Evolutionary conservation across 2,329 filamentous ascomycete genomes (phyloP).

Genomic region (Pseudogymnoascus sp.): DNA sequence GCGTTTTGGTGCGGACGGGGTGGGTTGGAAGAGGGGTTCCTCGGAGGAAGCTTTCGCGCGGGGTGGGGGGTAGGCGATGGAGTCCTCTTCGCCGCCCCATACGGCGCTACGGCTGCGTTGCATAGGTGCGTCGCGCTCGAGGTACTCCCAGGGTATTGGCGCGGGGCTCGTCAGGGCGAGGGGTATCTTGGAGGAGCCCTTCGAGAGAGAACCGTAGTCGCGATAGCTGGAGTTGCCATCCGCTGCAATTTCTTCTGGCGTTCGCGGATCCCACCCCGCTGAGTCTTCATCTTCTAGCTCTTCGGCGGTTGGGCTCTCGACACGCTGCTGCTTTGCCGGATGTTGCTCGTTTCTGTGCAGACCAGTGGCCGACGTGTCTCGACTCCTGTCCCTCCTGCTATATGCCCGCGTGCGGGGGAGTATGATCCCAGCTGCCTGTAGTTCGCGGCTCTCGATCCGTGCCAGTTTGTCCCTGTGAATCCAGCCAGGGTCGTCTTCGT

Average conservation of each 20-base stretch:
- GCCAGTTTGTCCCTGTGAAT: slow-evolving; percentile 81
- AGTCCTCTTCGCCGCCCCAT: slow-evolving; percentile 47
- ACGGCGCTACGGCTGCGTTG: slow-evolving; percentile 53
- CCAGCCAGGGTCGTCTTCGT: slow-evolving; percentile 52
- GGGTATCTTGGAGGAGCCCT: slow-evolving; percentile 74
- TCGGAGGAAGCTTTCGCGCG: slow-evolving; percentile 65
- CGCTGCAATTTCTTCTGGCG: slow-evolving; percentile 69
- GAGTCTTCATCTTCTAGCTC: slow-evolving; percentile 35
- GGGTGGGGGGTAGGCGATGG: slow-evolving; percentile 51
- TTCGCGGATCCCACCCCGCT: slow-evolving; percentile 63
- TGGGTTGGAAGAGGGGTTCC: slow-evolving; percentile 46
- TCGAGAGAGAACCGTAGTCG: slow-evolving; percentile 44
- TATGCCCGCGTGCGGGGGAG: slow-evolving; percentile 48
- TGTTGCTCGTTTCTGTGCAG: slow-evolving; percentile 37
- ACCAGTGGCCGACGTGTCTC: slow-evolving; percentile 25
- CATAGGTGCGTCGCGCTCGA: slow-evolving; percentile 67
- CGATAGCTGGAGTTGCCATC: slow-evolving; percentile 47
- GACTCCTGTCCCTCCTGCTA: slow-evolving; percentile 42
- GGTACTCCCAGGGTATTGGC: slow-evolving; percentile 63
- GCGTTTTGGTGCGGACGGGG: slow-evolving; percentile 29
- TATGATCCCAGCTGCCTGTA: slow-evolving; percentile 69
- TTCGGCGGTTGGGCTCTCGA: slow-evolving; percentile 34
- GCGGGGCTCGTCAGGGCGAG: slow-evolving; percentile 72
- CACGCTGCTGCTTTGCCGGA: slow-evolving; percentile 34
- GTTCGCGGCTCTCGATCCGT: slow-evolving; percentile 71